phyloP scores from a whole-genome alignment of 495 filamentous ascomycete genomes.

The Jackrogersella multiformis region DNA sequence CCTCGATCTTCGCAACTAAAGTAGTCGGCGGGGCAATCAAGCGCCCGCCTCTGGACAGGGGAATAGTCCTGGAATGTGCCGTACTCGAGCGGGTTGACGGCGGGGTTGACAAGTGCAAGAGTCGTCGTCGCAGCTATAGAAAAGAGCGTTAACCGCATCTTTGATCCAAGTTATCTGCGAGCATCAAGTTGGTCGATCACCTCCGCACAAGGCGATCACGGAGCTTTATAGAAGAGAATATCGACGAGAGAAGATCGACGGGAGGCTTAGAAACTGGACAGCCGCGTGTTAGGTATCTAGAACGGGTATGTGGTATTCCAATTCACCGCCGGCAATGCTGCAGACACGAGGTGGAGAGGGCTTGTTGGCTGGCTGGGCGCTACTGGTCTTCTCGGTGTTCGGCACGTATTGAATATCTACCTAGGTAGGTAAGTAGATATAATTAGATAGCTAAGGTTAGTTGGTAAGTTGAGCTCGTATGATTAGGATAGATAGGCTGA shows the following conservation, averaged over 20 bases:
- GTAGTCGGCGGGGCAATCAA: constrained; percentile 48
- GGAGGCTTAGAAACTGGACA: constrained; percentile 7
- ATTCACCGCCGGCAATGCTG: constrained; percentile 34
- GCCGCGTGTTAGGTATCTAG: constrained; percentile 11
- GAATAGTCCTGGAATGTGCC: constrained; percentile 35
- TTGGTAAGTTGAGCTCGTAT: not conserved
- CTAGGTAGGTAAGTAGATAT: not conserved
- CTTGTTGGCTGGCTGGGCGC: constrained; percentile 27
- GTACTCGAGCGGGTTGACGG: constrained; percentile 41
- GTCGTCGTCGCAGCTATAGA: constrained; percentile 35
- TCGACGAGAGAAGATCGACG: not conserved
- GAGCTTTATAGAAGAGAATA: constrained; percentile 14
- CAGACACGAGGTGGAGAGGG: constrained; percentile 39
- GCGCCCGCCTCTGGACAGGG: constrained; percentile 33
- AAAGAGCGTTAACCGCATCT: constrained; percentile 36
- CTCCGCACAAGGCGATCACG: constrained; percentile 20
- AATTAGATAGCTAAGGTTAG: not conserved
- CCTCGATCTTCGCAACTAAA: constrained; percentile 56
- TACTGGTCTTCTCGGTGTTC: constrained; percentile 23
- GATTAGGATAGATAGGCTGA: not conserved
- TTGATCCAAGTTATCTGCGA: constrained; percentile 11
- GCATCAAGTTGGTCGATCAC: constrained; percentile 34
- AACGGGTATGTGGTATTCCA: constrained; percentile 29
- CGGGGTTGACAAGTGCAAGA: constrained; percentile 24
- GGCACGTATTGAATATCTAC: not conserved